Evolutionary conservation across 768 basidiomycete species (phyloP).

Genomic region (Xanthoconium stramineum): DNA sequence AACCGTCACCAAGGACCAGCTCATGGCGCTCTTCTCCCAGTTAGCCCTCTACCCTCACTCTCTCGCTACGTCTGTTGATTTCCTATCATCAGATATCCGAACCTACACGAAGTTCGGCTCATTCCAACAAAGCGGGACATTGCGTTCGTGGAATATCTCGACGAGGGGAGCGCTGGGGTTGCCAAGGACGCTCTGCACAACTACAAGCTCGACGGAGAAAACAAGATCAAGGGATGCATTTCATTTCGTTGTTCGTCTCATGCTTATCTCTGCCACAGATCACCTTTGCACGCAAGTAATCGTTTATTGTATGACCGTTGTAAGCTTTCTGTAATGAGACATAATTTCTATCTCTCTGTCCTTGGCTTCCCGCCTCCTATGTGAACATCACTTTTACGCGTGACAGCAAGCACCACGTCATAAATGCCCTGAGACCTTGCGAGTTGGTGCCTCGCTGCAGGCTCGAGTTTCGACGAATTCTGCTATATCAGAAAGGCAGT

Average conservation of each 20-base stretch:
- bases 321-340: conserved; percentile 31
- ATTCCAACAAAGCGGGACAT: conserved; percentile 97
- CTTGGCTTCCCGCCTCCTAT: conserved; percentile 12
- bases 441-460: conserved; percentile 23
- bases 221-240: conserved; percentile 87
- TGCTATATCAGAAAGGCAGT: conserved; percentile 5
- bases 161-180: conserved; percentile 86
- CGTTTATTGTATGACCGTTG: conserved; percentile 27
- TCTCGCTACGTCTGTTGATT: neutral
- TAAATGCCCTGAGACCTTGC: conserved; percentile 23
- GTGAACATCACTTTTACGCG: conserved; percentile 24
- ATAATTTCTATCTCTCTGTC: conserved; percentile 20
- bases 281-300: conserved; percentile 71
- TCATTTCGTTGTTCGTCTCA: neutral
- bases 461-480: conserved; percentile 1
- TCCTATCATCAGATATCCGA: conserved; percentile 68
- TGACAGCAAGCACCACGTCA: conserved; percentile 25
- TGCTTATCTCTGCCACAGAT: conserved; percentile 41
- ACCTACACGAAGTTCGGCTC: conserved; percentile 95
- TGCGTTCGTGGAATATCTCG: conserved; percentile 96
- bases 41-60: conserved; percentile 38
- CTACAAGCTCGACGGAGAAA: conserved; percentile 95
- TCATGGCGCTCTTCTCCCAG: conserved; percentile 90
- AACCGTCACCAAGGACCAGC: conserved; percentile 86
- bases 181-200: conserved; percentile 98